A percentile compares a stretch with the other conserved stretches of the same genome.
phyloP scores from a whole-genome alignment of 768 basidiomycete genomes.

The Hirschioporus abietinus region DNA sequence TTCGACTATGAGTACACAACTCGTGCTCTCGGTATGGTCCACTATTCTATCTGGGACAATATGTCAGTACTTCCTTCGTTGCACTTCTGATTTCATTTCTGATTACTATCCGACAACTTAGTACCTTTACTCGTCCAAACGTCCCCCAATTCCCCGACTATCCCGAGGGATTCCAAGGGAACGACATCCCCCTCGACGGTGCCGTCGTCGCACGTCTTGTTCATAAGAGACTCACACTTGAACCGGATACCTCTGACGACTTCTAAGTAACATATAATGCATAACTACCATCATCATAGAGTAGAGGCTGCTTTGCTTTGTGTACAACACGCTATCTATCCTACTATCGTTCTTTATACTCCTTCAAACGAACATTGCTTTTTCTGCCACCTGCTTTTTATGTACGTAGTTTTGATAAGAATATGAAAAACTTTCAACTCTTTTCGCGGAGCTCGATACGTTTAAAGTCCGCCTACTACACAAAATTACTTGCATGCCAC shows the following conservation, averaged over 20 bases:
- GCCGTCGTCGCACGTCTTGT: slow-evolving; percentile 57
- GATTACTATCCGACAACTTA: slow-evolving; percentile 20
- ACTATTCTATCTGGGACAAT: slow-evolving; percentile 82
- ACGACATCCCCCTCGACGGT: slow-evolving; percentile 79
- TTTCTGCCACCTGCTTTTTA: background rate
- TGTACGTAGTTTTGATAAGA: background rate
- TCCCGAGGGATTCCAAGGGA: slow-evolving; percentile 86
- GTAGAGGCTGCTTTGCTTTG: background rate
- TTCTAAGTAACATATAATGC: background rate
- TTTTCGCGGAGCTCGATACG: background rate
- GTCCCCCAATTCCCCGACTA: slow-evolving; percentile 47
- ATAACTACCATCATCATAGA: background rate
- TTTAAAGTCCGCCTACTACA: background rate
- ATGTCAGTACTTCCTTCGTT: slow-evolving; percentile 34
- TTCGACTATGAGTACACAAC: slow-evolving; percentile 81
- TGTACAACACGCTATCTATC: background rate
- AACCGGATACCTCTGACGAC: slow-evolving; percentile 12
- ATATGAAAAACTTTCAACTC: background rate
- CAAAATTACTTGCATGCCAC: no score
- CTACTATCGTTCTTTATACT: background rate
- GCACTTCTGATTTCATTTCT: background rate
- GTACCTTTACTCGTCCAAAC: slow-evolving; percentile 70
- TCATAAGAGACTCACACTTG: slow-evolving; percentile 50
- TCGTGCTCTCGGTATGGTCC: slow-evolving; percentile 75
- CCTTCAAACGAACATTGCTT: background rate